Conservation (phyloP, 306 rosid species). For the Hippophae tibetana region DNA sequence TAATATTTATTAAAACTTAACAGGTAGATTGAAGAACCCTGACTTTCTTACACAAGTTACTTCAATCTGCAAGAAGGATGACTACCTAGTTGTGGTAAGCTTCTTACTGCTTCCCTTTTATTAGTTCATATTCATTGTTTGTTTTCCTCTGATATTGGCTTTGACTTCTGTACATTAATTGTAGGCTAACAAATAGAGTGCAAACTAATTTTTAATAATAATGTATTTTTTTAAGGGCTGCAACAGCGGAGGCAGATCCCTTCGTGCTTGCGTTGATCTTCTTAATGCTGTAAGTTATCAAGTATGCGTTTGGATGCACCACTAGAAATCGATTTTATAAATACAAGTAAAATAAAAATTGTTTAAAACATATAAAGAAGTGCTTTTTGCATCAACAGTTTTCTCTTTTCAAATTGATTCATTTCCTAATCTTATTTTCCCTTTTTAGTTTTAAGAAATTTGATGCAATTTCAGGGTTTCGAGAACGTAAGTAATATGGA, state of each 20-base stretch:
- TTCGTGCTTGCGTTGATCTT: slow-evolving; percentile 32
- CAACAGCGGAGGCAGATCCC: slow-evolving; percentile 43
- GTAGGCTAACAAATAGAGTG: neutral
- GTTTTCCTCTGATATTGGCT: neutral
- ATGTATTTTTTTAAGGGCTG: slow-evolving; percentile 24
- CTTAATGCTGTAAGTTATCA: slow-evolving; percentile 25
- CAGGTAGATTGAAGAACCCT: slow-evolving; percentile 35
- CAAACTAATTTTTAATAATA: neutral
- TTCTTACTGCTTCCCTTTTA: neutral
- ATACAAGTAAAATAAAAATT: no score
- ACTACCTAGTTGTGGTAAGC: slow-evolving; percentile 33
- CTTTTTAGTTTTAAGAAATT: neutral
- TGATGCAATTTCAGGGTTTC: slow-evolving; percentile 34
- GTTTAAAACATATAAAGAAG: no score
- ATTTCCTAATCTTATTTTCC: neutral
- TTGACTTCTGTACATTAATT: neutral
- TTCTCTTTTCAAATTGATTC: neutral
- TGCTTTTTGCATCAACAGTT: neutral
- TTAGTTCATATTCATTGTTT: neutral
- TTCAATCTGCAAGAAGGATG: slow-evolving; percentile 23
- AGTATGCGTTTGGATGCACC: neutral
- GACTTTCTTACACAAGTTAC: slow-evolving; percentile 26
- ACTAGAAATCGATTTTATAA: neutral
- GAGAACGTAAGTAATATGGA: slow-evolving; percentile 46
- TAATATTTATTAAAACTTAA: neutral